Base-by-base conservation (phyloP, 306 rosid species). In the Quercus aquifolioides region DNA sequence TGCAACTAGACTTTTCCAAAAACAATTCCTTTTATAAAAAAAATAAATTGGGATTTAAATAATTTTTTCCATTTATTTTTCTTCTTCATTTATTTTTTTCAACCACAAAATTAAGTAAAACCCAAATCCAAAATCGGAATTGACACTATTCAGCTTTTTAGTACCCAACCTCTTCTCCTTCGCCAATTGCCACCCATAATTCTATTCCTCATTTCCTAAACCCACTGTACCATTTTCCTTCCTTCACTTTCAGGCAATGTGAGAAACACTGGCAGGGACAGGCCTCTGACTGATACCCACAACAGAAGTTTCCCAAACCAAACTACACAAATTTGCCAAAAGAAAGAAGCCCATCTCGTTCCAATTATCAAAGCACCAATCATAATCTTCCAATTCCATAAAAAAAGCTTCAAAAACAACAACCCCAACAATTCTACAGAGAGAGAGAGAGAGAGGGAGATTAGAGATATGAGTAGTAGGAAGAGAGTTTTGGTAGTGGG, bases 401-500 rank as follows among this genome's bases (percentile, higher is more conserved):
- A 0, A 19, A 31, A 38, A 41, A 2, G 46, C 46, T 41, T 41
- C 11, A 41, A 41, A 38, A 9, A 15, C 20, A 63, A 9, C n/a
- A 25, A 60, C 67, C 26, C 67, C 12, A 23, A 21, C 25, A 26
- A 60, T 60, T 60, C 31, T n/a, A 20, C 23, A 17, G 6, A 55
- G 17, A 31, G 43, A 15, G 28, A n/a, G 67, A 79, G 84, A 87
- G 80, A 15, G 9, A 33, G 72, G 7, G 25, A 55, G 25, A 31
- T 8, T 41, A 41, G 46, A 41, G 46, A 7, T 41, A 41, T 41
- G 46, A 15, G 28, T 86, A 71, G 78, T 18, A 64, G 81, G 81
- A 86, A 87, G 88, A 90, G 87, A 87, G 89, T 91, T 59, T 69
- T 94, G 86, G 75, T 92, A 10, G 92, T 92, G 71, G 99, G 99